Conservation (phyloP, 352 stramenopile species). For the Globisporangium splendens region DNA sequence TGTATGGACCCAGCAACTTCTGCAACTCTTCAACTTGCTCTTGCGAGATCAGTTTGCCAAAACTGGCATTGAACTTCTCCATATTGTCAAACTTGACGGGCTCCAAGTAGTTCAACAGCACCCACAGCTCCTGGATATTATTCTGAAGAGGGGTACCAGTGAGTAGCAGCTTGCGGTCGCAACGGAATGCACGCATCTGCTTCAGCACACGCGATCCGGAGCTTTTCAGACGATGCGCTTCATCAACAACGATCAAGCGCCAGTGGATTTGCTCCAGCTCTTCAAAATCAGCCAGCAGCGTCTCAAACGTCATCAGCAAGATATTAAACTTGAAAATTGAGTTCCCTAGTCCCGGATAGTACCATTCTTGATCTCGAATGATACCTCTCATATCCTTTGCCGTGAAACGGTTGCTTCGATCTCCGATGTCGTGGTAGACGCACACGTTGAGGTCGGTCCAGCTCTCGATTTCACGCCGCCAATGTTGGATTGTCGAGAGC, state of each 20-base stretch:
- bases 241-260: conserved; percentile 79
- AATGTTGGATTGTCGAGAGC: conserved; percentile 86
- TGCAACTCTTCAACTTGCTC: conserved; percentile 95
- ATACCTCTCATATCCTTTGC: conserved; percentile 86
- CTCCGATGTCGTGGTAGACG: conserved; percentile 96
- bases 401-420: conserved; percentile 73
- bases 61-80: conserved; percentile 90
- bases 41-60: conserved; percentile 90
- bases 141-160: conserved; percentile 98
- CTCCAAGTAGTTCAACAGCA: conserved; percentile 96
- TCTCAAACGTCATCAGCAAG: conserved; percentile 81
- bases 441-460: conserved; percentile 98
- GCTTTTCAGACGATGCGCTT: conserved; percentile 82
- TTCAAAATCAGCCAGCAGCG: conserved; percentile 79
- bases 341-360: conserved; percentile 85
- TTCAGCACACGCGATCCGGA: conserved; percentile 80
- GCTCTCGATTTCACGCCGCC: conserved; percentile 84
- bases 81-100: conserved; percentile 90
- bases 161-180: conserved; percentile 92
- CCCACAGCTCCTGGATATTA: conserved; percentile 96
- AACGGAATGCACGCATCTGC: conserved; percentile 82
- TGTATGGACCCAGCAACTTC: conserved; percentile 91
- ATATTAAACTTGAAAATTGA: conserved; percentile 91
- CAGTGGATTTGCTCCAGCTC: conserved; percentile 86
- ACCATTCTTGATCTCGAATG: conserved; percentile 87